phyloP scores from a whole-genome alignment of 2,329 filamentous ascomycete species.

The Phyllosticta ampelicida region DNA sequence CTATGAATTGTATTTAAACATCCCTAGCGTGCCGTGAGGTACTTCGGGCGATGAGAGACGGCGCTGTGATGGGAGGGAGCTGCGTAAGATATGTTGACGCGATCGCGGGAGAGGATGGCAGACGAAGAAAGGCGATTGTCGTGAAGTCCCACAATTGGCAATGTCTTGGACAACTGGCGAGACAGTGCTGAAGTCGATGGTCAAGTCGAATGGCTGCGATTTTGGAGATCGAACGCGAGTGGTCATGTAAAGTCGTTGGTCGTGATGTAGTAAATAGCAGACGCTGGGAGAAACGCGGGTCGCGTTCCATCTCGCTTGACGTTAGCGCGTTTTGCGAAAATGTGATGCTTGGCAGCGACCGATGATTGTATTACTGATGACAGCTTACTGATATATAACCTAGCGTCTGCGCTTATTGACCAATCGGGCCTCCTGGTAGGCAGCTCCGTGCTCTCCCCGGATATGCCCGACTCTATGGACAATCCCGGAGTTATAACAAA shows the following conservation, averaged over 20 bases:
- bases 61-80: constrained; percentile 68
- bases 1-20: constrained; percentile 40
- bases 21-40: constrained; percentile 39
- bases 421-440: too few relatives aligned
- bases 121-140: constrained; percentile 11
- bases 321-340: constrained; percentile 9
- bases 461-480: too few relatives aligned
- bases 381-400: too few relatives aligned
- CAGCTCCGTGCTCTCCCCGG: too few relatives aligned
- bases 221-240: background rate
- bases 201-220: background rate
- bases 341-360: too few relatives aligned
- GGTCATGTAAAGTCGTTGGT: constrained; percentile 6
- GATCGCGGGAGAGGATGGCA: constrained; percentile 24
- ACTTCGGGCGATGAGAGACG: constrained; percentile 57
- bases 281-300: constrained; percentile 4
- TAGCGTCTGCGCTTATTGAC: too few relatives aligned
- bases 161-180: constrained; percentile 20
- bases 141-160: constrained; percentile 18
- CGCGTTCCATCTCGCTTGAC: background rate
- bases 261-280: background rate
- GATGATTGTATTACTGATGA: too few relatives aligned
- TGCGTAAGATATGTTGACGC: constrained; percentile 37
- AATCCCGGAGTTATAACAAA: too few relatives aligned
- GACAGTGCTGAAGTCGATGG: background rate